Evolutionary conservation across 1,139 yeast species (phyloP), one percentile per base, ranked within the genome.

Genomic region (Protomyces inundatus): DNA sequence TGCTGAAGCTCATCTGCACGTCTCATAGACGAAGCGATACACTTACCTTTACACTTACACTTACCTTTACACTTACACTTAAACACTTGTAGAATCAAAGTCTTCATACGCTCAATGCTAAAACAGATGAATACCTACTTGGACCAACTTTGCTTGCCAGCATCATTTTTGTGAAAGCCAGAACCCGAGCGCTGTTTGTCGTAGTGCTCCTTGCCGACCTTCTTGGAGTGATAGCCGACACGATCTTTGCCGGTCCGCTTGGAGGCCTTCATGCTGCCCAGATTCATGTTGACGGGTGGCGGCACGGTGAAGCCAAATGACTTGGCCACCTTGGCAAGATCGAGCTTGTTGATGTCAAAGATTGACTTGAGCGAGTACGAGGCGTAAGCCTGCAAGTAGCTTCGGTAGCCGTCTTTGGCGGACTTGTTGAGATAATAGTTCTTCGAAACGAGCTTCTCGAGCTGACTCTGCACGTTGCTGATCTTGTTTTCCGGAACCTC

Each of bases 401-500:
- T 85, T 75, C 97, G 84, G 79, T 93, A 93, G 65, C 98, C 99
- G 74, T 93, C 99, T 77, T 90, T 90, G 46, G 99, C 99, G 65
- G 91, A 84, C 77, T 90, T 96, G 75, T 93, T 95, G 69, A 93
- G 82, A 87, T 95, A 90, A 77, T 88, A 93, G 77, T 93, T 93
- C 66, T 93, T 88, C 72, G 90, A 87, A 69, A 93, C 90, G 70
- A 93, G 81, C 78, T 91, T 93, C 72, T 90, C 93, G 70, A 93
- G 80, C 77, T 93, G 98, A 6, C 90, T 82, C 77, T 93, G 99
- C 57, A 93, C 96, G 73, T 95, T 93, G 71, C 97, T 97, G 69
- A 93, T 90, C 77, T 93, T 93, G 73, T 82, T 89, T 48, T 87
- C 75, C 65, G 98, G 98, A 79, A 93, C 95, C 76, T 93, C 98